phyloP scores from a whole-genome alignment of 345 rosid genomes.

The Eucalyptus rudis region DNA sequence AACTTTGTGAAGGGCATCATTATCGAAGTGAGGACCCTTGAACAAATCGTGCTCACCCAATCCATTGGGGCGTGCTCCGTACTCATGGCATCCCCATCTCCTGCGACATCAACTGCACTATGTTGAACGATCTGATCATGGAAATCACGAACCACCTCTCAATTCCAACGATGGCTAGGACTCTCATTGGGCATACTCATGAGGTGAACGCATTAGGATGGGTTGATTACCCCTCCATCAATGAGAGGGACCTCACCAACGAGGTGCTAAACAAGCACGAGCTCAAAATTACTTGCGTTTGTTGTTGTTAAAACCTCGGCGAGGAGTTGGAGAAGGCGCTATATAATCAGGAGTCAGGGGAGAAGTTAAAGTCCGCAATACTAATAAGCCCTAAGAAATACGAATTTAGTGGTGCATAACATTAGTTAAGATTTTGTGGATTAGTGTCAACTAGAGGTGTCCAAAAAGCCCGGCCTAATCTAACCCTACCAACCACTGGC shows the following conservation, averaged over 20 bases:
- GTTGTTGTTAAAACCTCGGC: no score
- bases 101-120: background rate
- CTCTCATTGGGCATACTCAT: background rate
- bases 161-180: background rate
- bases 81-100: background rate
- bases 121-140: background rate
- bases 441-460: rapidly evolving
- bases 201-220: rapidly evolving
- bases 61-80: rapidly evolving
- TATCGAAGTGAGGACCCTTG: rapidly evolving
- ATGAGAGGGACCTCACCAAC: background rate
- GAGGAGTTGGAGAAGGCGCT: rapidly evolving
- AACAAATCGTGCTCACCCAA: background rate
- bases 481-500: rapidly evolving
- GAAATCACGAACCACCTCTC: background rate
- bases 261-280: rapidly evolving
- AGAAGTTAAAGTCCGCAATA: background rate
- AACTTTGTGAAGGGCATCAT: background rate
- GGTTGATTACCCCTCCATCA: background rate
- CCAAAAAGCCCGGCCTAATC: rapidly evolving
- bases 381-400: background rate
- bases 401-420: rapidly evolving
- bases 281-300: no score
- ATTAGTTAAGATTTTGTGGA: no score
- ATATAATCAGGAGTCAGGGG: rapidly evolving